Conservation (phyloP, 2,329 filamentous ascomycete species). For the Aspergillus sp. region DNA sequence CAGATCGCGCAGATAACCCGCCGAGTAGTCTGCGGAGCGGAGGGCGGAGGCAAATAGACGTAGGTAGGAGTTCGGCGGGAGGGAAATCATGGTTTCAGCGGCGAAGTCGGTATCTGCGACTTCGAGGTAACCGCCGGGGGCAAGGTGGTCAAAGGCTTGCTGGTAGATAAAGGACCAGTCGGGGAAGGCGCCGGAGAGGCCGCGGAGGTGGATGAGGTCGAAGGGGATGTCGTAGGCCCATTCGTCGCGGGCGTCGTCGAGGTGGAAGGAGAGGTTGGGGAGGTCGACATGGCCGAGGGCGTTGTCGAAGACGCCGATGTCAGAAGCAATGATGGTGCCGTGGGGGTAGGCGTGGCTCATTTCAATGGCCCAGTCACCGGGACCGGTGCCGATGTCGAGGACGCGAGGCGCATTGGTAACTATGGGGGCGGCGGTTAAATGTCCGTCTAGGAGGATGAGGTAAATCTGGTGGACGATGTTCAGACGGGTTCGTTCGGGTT, state of each 20-base stretch:
- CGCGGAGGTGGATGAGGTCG: constrained; percentile 53
- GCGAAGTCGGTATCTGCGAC: constrained; percentile 45
- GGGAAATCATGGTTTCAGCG: constrained; percentile 25
- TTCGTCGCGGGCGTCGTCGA: constrained; percentile 50
- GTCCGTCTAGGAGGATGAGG: constrained; percentile 45
- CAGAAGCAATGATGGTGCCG: constrained; percentile 51
- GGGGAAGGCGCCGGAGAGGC: constrained; percentile 50
- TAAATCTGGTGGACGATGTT: constrained; percentile 66
- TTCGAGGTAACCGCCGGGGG: constrained; percentile 51
- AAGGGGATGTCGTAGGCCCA: constrained; percentile 54
- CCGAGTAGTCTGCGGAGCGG: constrained; percentile 41
- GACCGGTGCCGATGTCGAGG: constrained; percentile 51
- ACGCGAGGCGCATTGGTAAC: constrained; percentile 31
- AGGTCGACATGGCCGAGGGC: constrained; percentile 35
- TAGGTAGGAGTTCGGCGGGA: constrained; percentile 34
- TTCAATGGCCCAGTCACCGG: constrained; percentile 53
- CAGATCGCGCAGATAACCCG: constrained; percentile 44
- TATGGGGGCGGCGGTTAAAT: constrained; percentile 36
- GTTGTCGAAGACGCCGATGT: constrained; percentile 48
- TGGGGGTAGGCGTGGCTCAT: constrained; percentile 48
- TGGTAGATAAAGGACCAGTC: constrained; percentile 50
- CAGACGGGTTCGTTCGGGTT: constrained; percentile 64
- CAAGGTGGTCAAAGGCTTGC: constrained; percentile 48
- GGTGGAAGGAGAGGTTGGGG: constrained; percentile 50
- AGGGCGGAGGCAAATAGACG: constrained; percentile 37